A percentile compares a stretch with the other conserved stretches of the same genome.
phyloP scores from a whole-genome alignment of 1,139 yeast species.

The Meyerozyma athensensis region DNA sequence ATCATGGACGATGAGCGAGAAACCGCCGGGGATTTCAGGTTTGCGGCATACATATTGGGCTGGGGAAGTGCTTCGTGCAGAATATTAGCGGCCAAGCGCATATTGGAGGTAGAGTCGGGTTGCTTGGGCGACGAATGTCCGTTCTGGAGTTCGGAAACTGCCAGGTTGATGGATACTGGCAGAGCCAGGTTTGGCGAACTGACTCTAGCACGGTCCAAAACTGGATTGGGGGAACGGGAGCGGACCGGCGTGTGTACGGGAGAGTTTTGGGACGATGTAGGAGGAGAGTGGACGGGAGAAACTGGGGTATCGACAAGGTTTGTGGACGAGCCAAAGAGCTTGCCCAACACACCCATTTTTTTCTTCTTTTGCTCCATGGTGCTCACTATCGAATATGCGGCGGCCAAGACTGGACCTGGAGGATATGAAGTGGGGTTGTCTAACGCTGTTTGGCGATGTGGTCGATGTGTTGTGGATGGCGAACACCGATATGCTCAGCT shows the following conservation, averaged over 20 bases:
- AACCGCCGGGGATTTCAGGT: constrained; percentile 1
- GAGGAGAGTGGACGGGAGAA: neutral
- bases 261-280: neutral
- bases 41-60: neutral
- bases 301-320: constrained; percentile 2
- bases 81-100: too few relatives aligned
- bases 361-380: neutral
- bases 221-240: neutral
- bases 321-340: constrained; percentile 2
- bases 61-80: too few relatives aligned
- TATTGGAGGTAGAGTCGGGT: neutral
- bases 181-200: neutral
- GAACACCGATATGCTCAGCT: too few relatives aligned
- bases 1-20: neutral
- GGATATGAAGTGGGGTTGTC: too few relatives aligned
- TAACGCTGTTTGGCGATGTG: too few relatives aligned
- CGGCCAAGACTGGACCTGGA: too few relatives aligned
- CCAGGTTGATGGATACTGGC: constrained; percentile 1
- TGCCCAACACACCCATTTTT: constrained; percentile 1
- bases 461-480: too few relatives aligned
- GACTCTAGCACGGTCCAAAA: neutral
- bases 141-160: neutral
- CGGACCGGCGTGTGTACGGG: constrained; percentile 1
- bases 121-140: neutral
- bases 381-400: too few relatives aligned